Percentiles rank a stretch among this genome's conserved stretches.
phyloP scores from a whole-genome alignment of 2,329 filamentous ascomycete species.

The Alternaria longipes region DNA sequence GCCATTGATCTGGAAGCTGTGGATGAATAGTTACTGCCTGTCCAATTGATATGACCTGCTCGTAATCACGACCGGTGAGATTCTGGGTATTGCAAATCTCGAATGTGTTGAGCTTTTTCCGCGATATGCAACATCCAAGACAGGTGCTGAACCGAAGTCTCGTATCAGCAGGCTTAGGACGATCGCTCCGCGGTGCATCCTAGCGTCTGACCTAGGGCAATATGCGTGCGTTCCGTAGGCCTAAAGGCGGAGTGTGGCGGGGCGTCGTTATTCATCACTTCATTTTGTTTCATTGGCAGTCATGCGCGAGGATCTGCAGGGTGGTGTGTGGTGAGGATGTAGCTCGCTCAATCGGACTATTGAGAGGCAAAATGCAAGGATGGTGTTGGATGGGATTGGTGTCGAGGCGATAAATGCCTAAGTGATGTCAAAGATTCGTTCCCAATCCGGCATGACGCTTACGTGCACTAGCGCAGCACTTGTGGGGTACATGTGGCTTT shows the following conservation, averaged over 20 bases:
- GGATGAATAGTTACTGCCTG: not conserved
- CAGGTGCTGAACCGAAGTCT: constrained; percentile 18
- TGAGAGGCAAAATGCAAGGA: constrained; percentile 19
- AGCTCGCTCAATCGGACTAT: constrained; percentile 24
- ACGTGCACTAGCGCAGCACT: constrained; percentile 20
- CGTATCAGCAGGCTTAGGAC: constrained; percentile 5
- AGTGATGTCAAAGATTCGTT: constrained; percentile 29
- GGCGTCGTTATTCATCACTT: constrained; percentile 5
- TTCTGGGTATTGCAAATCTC: not conserved
- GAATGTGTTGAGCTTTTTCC: constrained; percentile 9
- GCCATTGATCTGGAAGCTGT: not conserved
- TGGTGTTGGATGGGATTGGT: constrained; percentile 16
- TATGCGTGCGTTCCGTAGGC: constrained; percentile 15
- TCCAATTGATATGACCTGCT: not conserved
- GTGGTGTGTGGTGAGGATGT: constrained; percentile 21
- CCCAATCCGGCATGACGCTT: constrained; percentile 23
- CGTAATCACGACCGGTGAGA: not conserved
- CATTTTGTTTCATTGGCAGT: constrained; percentile 17
- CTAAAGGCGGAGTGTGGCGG: constrained; percentile 12
- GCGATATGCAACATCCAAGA: constrained; percentile 19
- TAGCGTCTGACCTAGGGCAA: constrained; percentile 20
- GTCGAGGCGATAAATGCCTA: constrained; percentile 10
- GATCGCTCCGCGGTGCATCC: constrained; percentile 17
- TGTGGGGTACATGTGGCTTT: constrained; percentile 30
- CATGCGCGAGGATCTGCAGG: constrained; percentile 19